Base-by-base conservation (phyloP, 164 flowering plant genomes). In the Aristolochia californica region DNA sequence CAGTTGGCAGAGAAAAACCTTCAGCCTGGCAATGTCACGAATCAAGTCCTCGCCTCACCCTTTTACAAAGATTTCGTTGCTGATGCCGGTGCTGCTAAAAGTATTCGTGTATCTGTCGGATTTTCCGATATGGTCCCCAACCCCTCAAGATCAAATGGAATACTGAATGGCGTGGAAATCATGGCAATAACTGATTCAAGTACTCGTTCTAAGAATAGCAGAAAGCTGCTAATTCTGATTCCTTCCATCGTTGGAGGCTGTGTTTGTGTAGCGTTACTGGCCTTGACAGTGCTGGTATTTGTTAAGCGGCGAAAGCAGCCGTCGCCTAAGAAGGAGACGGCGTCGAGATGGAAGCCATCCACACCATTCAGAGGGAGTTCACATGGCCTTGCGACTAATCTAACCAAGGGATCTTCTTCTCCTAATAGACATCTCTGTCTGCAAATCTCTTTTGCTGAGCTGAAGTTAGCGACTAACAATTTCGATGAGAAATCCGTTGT, bases 101-200 rank as follows among this genome's bases (percentile, higher is more conserved):
- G 1, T 0, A 28, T 62, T 4, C 58, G 58, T 11, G 58, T 90
- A 17, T 80, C 88, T 62, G 80, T 87, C 43, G 93, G 95, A 11
- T 93, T 93, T 3, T 84, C 93, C 13, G 71, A 59, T 20, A 45
- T 66, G 23, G 80, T 82, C 15, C 1, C 11, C 73, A 62, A 27
- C 26, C 78, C 62, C 53, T 24, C 77, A 25, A 55, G 43, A 23
- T 18, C 18, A 17, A 86, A 84, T 67, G 97, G 88, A 26, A 78
- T 87, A 45, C 64, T 87, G 63, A 90, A 90, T 65, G 97, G 97
- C 22, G 81, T 83, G 13, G 97, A 90, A 82, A 82, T 90, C 57
- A 78, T 90, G 95, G 80, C 65, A 65, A 73, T 90, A 59, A 68
- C 69, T 28, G 66, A 69, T 17, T 21, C 45, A 25, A 49, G 13